These are phyloP conservation scores for Phytophthora boehmeriae DNA, from an alignment of 352 stramenopile species.

Conservation along the genomic window DNA sequence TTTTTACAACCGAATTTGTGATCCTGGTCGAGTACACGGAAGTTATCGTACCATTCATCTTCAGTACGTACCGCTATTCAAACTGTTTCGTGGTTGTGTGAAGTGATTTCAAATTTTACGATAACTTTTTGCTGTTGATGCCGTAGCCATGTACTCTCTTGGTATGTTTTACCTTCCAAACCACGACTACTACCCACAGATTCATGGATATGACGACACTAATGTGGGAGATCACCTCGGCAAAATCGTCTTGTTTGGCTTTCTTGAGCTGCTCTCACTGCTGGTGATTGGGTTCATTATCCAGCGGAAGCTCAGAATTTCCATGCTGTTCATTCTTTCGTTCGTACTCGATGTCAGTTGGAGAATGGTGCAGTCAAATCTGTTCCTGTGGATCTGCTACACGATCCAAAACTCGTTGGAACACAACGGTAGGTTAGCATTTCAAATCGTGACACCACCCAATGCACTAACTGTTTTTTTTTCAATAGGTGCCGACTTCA, in stretches of 20 bases:
- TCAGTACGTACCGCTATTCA: constrained; percentile 25
- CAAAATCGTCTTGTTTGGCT: constrained; percentile 31
- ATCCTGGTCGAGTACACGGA: constrained; percentile 38
- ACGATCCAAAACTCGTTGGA: constrained; percentile 32
- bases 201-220: constrained; percentile 16
- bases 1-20: constrained; percentile 36
- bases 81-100: too few relatives aligned
- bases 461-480: constrained; percentile 2
- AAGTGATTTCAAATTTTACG: neutral
- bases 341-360: constrained; percentile 43
- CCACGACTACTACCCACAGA: constrained; percentile 30
- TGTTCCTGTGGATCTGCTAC: constrained; percentile 46
- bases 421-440: constrained; percentile 24
- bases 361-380: constrained; percentile 39
- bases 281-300: constrained; percentile 17
- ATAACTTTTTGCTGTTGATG: neutral
- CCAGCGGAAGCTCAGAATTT: constrained; percentile 20
- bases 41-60: constrained; percentile 36
- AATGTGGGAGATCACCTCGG: constrained; percentile 12
- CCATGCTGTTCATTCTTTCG: constrained; percentile 24
- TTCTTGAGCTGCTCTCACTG: constrained; percentile 26
- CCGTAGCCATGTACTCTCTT: constrained; percentile 29
- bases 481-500: constrained; percentile 23
- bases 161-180: constrained; percentile 37
- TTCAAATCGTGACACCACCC: too few relatives aligned